phyloP scores from a whole-genome alignment of 306 rosid genomes.

The Dryas alaskensis region DNA sequence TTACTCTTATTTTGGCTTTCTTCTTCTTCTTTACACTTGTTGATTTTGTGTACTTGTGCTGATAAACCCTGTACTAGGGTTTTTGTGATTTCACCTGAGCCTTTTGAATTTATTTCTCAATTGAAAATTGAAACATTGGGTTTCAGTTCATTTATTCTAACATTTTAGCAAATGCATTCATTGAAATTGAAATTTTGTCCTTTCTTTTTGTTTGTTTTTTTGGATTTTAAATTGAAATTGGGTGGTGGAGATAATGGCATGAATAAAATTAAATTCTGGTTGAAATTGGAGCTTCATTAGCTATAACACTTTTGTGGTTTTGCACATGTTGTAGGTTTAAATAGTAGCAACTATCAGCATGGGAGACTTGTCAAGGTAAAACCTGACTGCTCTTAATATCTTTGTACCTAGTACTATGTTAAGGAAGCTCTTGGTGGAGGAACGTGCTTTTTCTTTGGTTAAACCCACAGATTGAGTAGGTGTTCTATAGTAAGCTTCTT shows the following conservation, averaged over 20 bases:
- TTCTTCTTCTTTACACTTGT: not conserved
- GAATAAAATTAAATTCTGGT: not conserved
- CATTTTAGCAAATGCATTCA: not conserved
- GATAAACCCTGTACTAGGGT: constrained; percentile 17
- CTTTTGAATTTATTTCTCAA: not conserved
- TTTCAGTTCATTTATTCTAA: not conserved
- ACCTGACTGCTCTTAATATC: not conserved
- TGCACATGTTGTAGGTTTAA: constrained; percentile 18
- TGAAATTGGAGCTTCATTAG: not conserved
- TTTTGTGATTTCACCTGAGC: not conserved
- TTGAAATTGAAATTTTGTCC: not conserved
- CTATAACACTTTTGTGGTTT: not conserved
- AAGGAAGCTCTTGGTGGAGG: not conserved
- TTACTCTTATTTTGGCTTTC: not conserved
- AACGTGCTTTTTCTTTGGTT: not conserved
- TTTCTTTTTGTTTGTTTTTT: not conserved
- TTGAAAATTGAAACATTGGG: not conserved
- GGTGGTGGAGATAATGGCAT: not conserved
- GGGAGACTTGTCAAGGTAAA: constrained; percentile 44
- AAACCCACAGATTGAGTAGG: not conserved
- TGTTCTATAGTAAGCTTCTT: not conserved
- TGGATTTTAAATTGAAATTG: not conserved
- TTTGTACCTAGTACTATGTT: not conserved
- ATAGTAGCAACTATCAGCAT: constrained; percentile 8
- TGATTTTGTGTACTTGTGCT: constrained; percentile 11